phyloP scores from a whole-genome alignment of 2,329 filamentous ascomycete genomes.

The Penicillium capsulatum region DNA sequence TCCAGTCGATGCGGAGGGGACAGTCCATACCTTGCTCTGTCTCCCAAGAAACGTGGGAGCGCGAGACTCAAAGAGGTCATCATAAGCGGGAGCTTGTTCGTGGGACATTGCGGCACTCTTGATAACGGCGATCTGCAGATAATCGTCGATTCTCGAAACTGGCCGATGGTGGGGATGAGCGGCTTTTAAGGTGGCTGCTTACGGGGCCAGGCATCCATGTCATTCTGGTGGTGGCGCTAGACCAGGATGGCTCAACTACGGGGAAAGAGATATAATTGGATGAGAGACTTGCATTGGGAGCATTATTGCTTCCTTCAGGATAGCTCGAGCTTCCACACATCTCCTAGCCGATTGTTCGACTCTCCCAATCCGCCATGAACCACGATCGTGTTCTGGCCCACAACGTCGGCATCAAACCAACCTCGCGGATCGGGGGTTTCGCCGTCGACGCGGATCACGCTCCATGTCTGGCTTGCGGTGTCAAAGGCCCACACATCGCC shows the following conservation, averaged over 20 bases:
- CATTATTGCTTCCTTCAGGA: not conserved
- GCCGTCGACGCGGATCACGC: slow-evolving; percentile 23
- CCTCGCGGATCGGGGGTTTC: slow-evolving; percentile 44
- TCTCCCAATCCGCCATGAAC: slow-evolving; percentile 52
- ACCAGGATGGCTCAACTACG: too few relatives aligned
- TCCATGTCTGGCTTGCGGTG: slow-evolving; percentile 34
- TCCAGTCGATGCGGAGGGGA: not conserved
- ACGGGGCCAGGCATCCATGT: too few relatives aligned
- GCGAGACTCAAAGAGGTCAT: slow-evolving; percentile 12
- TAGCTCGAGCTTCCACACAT: slow-evolving; percentile 47
- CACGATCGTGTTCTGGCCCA: slow-evolving; percentile 35
- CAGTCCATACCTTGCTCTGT: too few relatives aligned
- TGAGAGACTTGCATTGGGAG: too few relatives aligned
- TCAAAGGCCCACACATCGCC: slow-evolving; percentile 50
- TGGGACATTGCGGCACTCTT: slow-evolving; percentile 4
- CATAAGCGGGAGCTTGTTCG: slow-evolving; percentile 13
- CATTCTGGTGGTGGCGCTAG: too few relatives aligned
- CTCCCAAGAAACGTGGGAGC: too few relatives aligned
- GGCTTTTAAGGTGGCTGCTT: too few relatives aligned
- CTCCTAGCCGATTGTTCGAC: slow-evolving; percentile 49
- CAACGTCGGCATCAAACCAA: slow-evolving; percentile 53
- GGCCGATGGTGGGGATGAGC: not conserved
- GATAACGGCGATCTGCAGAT: too few relatives aligned
- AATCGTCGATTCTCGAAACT: too few relatives aligned
- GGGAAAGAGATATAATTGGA: too few relatives aligned